Base-by-base conservation (phyloP, 768 basidiomycete species). In the Pleurotus tuoliensis region DNA sequence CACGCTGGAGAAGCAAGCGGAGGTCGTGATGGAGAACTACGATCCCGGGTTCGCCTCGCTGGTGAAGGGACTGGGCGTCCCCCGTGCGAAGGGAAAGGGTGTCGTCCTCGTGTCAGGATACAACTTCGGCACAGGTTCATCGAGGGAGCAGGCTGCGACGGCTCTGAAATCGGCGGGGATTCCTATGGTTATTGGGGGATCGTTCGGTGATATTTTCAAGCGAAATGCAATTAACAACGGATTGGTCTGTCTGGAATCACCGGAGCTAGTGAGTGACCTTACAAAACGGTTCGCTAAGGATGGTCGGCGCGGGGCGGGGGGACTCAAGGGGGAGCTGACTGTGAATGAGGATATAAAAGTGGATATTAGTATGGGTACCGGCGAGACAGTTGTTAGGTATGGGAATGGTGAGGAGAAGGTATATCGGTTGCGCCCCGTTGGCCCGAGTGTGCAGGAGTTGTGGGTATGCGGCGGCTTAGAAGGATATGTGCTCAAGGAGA, bases 11-110 rank as follows among this genome's bases (percentile, higher is more conserved):
- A 83, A 87, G 25, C 97, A 98, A 70, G 95, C 94, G 2, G 84
- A 97, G 64, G 90, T 98, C 18, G 96, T 98, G 40, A 98, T 98
- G 95, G 96, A 99, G 75, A 99, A 98, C 76, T 98, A 99, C 71
- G 96, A 99, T 65, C 87, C 92, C 0, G 71, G 78, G 0, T 98
- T 98, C 69, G 90, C 96, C 11, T 52, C 75, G 1, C 82, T 83
- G 53, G 87, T 91, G 38, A 80, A 83, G 2, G 73, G 79, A 9
- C 70, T 90, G 13, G 57, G 62, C 6, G 71, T 68, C 3, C 82
- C 82, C 63, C 67, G 74, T 13, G 9, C 51, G 16, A 53, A 30
- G 15, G 51, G 51, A 7, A 37, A 20, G 12, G 94, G 94, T 27
- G 83, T 87, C 11, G 73, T 98, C 56, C 82, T 99, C 22, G 87